These are phyloP conservation scores for Fraxinus platypoda DNA, from an alignment of 305 asterid species.

Conservation along the genomic window DNA sequence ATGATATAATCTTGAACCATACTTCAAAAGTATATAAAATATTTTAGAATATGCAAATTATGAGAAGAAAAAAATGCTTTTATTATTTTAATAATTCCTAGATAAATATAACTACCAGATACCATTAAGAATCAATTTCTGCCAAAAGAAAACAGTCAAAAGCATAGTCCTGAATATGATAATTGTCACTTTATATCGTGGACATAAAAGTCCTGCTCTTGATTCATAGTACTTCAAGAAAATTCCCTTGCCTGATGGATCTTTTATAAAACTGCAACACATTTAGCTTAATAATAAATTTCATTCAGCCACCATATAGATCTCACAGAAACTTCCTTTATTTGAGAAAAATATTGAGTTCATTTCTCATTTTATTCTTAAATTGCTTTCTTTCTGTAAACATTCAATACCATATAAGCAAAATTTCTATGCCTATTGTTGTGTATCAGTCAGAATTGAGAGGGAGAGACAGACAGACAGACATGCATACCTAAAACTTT, in stretches of 20 bases:
- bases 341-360: not conserved
- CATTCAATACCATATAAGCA: not conserved
- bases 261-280: not conserved
- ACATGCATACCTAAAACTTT: not conserved
- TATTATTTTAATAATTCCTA: not conserved
- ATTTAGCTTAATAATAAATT: not conserved
- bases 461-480: not conserved
- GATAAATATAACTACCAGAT: not conserved
- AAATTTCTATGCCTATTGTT: not conserved
- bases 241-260: not conserved
- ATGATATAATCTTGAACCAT: conserved; percentile 24
- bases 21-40: conserved; percentile 21
- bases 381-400: not conserved
- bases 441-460: not conserved
- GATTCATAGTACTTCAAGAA: not conserved
- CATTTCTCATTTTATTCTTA: not conserved
- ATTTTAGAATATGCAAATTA: conserved; percentile 14
- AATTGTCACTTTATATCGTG: not conserved
- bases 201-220: not conserved
- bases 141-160: not conserved
- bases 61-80: not conserved
- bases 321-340: not conserved
- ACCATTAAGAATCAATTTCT: not conserved
- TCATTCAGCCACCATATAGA: not conserved
- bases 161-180: not conserved